A percentile compares a stretch with the other conserved stretches of the same genome.
Conservation (phyloP, 2,329 filamentous ascomycete species). For the Ophiostoma fasciatum region DNA sequence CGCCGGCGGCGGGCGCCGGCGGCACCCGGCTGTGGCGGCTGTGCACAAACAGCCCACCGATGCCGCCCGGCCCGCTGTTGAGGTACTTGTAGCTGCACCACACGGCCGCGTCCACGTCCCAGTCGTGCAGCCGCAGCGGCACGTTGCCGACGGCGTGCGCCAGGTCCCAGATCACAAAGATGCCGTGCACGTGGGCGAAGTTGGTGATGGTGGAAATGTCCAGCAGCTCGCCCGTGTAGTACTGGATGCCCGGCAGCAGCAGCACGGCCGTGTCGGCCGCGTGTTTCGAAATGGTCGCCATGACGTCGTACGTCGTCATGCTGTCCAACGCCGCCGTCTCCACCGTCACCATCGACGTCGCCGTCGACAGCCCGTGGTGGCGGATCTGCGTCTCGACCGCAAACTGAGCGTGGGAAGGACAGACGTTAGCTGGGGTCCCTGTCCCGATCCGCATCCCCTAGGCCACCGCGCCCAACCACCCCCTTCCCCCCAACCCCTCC, state of each 20-base stretch:
- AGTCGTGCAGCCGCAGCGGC: conserved; percentile 64
- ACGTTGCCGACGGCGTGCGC: conserved; percentile 65
- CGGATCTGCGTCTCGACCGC: conserved; percentile 70
- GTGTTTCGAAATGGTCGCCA: conserved; percentile 59
- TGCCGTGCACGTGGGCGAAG: conserved; percentile 45
- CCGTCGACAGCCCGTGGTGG: conserved; percentile 53
- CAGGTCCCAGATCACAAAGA: conserved; percentile 47
- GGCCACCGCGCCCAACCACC: too few species aligned
- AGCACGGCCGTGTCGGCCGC: conserved; percentile 58
- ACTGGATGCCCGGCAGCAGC: conserved; percentile 77
- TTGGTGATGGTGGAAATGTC: conserved; percentile 69
- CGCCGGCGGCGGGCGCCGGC: conserved; percentile 4
- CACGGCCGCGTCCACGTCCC: conserved; percentile 80
- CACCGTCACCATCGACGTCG: conserved; percentile 59
- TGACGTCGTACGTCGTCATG: conserved; percentile 55
- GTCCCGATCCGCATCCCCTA: too few species aligned
- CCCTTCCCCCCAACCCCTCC: too few species aligned
- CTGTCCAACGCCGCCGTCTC: conserved; percentile 42
- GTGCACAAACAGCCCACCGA: conserved; percentile 71
- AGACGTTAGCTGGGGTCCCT: too few species aligned
- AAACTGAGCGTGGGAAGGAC: too few species aligned
- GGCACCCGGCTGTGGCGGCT: conserved; percentile 50
- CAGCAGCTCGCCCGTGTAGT: conserved; percentile 79
- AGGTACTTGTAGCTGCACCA: conserved; percentile 98
- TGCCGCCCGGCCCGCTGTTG: conserved; percentile 74